Conservation (phyloP, 257 asterid species). For the Parsonsia alboflavescens region DNA sequence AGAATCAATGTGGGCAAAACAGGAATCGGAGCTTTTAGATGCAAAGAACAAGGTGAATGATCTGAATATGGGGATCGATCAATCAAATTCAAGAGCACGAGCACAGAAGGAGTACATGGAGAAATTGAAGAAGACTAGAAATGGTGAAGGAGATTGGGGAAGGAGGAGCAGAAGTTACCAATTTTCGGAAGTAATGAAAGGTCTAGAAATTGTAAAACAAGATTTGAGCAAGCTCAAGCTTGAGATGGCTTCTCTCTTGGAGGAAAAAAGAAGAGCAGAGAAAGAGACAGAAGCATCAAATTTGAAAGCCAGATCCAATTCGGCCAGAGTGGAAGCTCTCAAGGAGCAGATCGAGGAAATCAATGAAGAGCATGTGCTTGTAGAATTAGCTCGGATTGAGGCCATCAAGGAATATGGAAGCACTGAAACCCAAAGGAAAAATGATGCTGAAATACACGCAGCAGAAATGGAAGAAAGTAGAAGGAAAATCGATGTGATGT, state of each 20-base stretch:
- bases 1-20: slow-evolving; percentile 34
- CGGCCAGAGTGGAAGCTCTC: slow-evolving; percentile 38
- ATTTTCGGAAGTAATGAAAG: slow-evolving; percentile 39
- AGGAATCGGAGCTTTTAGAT: slow-evolving; percentile 47
- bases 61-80: slow-evolving; percentile 39
- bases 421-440: slow-evolving; percentile 45
- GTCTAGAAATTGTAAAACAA: slow-evolving; percentile 52
- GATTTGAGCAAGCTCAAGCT: slow-evolving; percentile 67
- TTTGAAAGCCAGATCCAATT: slow-evolving; percentile 25
- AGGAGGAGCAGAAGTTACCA: slow-evolving; percentile 20
- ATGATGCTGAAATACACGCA: slow-evolving; percentile 31
- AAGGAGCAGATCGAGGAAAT: slow-evolving; percentile 52
- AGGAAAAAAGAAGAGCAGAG: slow-evolving; percentile 60
- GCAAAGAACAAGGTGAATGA: slow-evolving; percentile 46
- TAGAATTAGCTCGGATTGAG: slow-evolving; percentile 86
- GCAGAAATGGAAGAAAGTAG: slow-evolving; percentile 38
- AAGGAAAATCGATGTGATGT: slow-evolving; percentile 33
- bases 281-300: slow-evolving; percentile 33
- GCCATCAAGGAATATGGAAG: slow-evolving; percentile 61
- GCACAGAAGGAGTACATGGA: slow-evolving; percentile 34
- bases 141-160: slow-evolving; percentile 26
- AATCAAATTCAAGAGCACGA: slow-evolving; percentile 43
- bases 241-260: slow-evolving; percentile 62
- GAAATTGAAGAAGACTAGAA: slow-evolving; percentile 34
- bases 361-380: slow-evolving; percentile 74